phyloP scores from a whole-genome alignment of 75 land plant species.

The Selaginella tamariscina region DNA sequence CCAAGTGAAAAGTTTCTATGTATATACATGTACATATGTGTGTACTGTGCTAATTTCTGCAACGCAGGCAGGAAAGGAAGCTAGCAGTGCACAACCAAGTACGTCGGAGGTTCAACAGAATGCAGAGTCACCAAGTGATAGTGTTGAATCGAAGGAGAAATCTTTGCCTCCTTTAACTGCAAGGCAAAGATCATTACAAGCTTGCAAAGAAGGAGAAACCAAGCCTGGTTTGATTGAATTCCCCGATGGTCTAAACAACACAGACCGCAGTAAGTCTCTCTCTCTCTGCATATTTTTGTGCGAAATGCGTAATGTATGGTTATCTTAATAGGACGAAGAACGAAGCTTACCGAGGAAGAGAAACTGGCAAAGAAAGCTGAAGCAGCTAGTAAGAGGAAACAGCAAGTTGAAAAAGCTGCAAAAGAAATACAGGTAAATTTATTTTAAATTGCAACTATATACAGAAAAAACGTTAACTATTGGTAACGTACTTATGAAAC shows the following conservation, averaged over 20 bases:
- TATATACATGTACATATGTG: too few relatives aligned
- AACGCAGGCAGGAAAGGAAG: too few relatives aligned
- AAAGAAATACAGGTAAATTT: conserved; percentile 63
- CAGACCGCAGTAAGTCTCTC: conserved; percentile 17
- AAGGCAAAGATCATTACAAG: conserved; percentile 62
- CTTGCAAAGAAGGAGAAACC: conserved; percentile 39
- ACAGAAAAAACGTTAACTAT: background rate
- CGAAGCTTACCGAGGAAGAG: conserved; percentile 71
- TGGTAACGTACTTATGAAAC: background rate
- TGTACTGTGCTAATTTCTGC: too few relatives aligned
- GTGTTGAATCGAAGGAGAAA: background rate
- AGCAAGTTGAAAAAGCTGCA: conserved; percentile 82
- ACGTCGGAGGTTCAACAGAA: background rate
- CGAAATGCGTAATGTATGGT: background rate
- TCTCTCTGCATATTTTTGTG: background rate
- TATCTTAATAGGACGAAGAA: conserved; percentile 81
- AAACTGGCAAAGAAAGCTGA: conserved; percentile 81
- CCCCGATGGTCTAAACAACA: conserved; percentile 53
- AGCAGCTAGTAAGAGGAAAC: conserved; percentile 67
- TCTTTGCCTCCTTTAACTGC: conserved; percentile 40
- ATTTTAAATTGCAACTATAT: background rate
- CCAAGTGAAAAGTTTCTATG: too few relatives aligned
- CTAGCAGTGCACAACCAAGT: background rate
- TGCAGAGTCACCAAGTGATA: background rate
- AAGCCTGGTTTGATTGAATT: conserved; percentile 48